Conservation (phyloP, 164 flowering plant species). For the Umbilicus rupestris region DNA sequence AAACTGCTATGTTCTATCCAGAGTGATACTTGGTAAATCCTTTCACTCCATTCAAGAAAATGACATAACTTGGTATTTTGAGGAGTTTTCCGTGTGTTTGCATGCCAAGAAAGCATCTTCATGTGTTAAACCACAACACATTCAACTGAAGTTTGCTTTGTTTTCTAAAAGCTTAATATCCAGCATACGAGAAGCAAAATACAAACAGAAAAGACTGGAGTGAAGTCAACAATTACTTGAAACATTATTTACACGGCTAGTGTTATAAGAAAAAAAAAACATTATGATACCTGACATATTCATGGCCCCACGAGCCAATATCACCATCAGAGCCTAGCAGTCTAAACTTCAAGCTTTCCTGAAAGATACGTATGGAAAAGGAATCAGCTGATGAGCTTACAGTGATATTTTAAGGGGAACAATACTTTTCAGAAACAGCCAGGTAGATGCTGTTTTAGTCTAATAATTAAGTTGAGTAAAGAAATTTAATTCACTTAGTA, state of each 20-base stretch:
- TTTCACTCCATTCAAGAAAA: no score
- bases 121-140: no score
- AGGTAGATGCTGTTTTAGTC: not conserved
- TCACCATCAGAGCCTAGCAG: constrained; percentile 91
- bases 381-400: not conserved
- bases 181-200: not conserved
- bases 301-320: constrained; percentile 99
- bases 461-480: not conserved
- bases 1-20: no score
- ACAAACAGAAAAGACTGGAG: not conserved
- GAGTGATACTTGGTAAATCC: no score
- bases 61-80: no score
- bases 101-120: no score
- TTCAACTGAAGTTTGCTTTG: no score
- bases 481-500: not conserved
- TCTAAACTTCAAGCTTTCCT: constrained; percentile 92
- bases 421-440: not conserved
- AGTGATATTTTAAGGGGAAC: not conserved
- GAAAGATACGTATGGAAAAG: constrained; percentile 10
- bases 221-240: not conserved
- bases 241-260: not conserved
- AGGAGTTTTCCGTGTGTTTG: no score
- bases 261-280: not conserved
- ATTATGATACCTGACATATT: constrained; percentile 66
- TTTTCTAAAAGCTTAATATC: not conserved